Evolutionary conservation across 257 asterid genomes (phyloP), one percentile per base, ranked within the genome.

Genomic region (Orobanche coerulescens): DNA sequence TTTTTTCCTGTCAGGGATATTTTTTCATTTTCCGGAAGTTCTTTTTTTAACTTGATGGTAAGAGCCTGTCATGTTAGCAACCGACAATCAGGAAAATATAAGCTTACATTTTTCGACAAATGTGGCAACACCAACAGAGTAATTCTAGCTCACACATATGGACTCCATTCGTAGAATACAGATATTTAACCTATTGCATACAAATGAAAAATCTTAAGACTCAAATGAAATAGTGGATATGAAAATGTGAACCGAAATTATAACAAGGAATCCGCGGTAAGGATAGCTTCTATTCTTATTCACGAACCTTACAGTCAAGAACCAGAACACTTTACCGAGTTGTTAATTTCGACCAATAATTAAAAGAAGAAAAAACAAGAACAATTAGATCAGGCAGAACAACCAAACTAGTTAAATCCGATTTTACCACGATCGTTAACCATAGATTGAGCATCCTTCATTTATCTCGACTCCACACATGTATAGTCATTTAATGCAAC

Each of bases 1-100:
- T n/a, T n/a, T n/a, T n/a, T 86, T 51, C 62, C 31, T 40, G 80
- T 76, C 81, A 79, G 61, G 76, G 74, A 59, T 61, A 23, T 52
- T 62, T 68, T 58, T 44, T 76, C 87, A 78, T 80, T 43, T 63
- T 65, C 47, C 43, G 14, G 37, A 33, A 55, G 46, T 20, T 62
- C 10, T 20, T 49, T 44, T 30, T 28, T 52, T 14, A 18, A 49
- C 42, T 34, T 14, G 58, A 34, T 20, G 34, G 19, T 33, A 52
- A 14, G 9, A 36, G 42, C 13, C 71, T 71, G 78, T 67, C 52
- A 40, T 11, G 15, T 47, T 16, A 65, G 62, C 39, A 40, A 58
- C 47, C 19, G 50, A 40, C 7, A 1, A 40, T 44, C 20, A 70
- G 52, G 34, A 25, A 5, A 33, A 52, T 39, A 39, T 33, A 2